Evolutionary conservation across 116 monocot species (phyloP).

Genomic region (Zostera marina): DNA sequence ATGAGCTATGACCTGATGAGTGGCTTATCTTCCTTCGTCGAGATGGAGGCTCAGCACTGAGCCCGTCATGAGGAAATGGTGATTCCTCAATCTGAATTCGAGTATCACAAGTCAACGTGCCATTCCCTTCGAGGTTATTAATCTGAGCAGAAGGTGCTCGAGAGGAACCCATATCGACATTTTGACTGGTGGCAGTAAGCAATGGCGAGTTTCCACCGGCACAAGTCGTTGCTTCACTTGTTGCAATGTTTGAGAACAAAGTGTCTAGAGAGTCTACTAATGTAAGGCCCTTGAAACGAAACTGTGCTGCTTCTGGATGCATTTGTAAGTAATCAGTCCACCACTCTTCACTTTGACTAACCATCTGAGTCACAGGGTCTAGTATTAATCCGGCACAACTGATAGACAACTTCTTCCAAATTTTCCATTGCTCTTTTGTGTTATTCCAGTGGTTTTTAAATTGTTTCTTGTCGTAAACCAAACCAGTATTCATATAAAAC

Average conservation of each 20-base stretch:
- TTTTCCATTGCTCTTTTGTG: conserved; percentile 6
- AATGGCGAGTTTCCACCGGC: neutral
- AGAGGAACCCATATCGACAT: neutral
- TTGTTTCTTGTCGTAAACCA: conserved; percentile 3
- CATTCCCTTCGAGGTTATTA: neutral
- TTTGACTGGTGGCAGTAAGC: neutral
- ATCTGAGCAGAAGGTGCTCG: neutral
- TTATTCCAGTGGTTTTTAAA: conserved; percentile 7
- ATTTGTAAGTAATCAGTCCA: conserved; percentile 4
- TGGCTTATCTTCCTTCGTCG: neutral
- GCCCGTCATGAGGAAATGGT: neutral
- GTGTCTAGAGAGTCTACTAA: conserved; percentile 6
- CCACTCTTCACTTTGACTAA: conserved; percentile 5
- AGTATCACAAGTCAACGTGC: neutral
- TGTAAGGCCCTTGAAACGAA: conserved; percentile 3
- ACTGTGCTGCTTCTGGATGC: conserved; percentile 4
- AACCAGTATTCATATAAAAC: neutral
- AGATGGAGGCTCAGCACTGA: neutral
- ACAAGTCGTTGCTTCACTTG: neutral
- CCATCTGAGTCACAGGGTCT: neutral
- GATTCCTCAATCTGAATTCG: neutral
- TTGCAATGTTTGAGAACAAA: neutral
- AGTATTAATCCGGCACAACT: neutral
- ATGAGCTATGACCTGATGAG: neutral
- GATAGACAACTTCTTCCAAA: conserved; percentile 2